Evolutionary conservation across 371 early-diverging fungal species (phyloP), one percentile per base, ranked within the genome.

Genomic region (Dipsacomyces acuminosporus): DNA sequence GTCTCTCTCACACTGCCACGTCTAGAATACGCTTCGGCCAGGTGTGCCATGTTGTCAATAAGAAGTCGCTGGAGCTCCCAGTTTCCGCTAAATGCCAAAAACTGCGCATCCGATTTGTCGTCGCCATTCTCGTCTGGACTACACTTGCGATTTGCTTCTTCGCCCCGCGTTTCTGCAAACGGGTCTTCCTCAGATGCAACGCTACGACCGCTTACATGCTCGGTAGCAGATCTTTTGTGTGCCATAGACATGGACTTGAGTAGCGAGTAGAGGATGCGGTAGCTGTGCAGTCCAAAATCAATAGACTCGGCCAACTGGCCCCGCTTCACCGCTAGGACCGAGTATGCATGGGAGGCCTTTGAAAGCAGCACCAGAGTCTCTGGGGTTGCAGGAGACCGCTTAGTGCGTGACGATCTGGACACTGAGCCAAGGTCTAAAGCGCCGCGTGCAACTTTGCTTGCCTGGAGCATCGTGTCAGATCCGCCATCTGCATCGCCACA

Each of bases 21-120:
- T n/a, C n/a, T n/a, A n/a, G n/a, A n/a, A n/a, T n/a, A 79, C 4
- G 88, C 49, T 9, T 59, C 53, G 1, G 80, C 77, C 5, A 89
- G 61, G 35, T 79, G 79, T 5, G 70, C 63, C 45, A 80, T 74
- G 7, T 75, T 77, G 15, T 72, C 72, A 18, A 79, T 63, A 25
- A 83, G 25, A 33, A 62, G 45, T 3, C 69, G 63, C 69, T 67
- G 69, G 1, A 67, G 52, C 42, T 51, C 55, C 69, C 69, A 67
- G 49, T 58, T 62, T n/a, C 59, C 59, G n/a, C 50, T 49, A 19
- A 57, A 66, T 5, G 53, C 62, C 8, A 59, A n/a, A 45, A 45
- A 59, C 43, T 55, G 46, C 14, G 51, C 46, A 41, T 61, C 62
- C 43, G 26, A 40, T 40, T 48, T 50, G 9, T 42, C 41, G 2